phyloP scores from a whole-genome alignment of 2,329 filamentous ascomycete species.

The Colletotrichum navitas region DNA sequence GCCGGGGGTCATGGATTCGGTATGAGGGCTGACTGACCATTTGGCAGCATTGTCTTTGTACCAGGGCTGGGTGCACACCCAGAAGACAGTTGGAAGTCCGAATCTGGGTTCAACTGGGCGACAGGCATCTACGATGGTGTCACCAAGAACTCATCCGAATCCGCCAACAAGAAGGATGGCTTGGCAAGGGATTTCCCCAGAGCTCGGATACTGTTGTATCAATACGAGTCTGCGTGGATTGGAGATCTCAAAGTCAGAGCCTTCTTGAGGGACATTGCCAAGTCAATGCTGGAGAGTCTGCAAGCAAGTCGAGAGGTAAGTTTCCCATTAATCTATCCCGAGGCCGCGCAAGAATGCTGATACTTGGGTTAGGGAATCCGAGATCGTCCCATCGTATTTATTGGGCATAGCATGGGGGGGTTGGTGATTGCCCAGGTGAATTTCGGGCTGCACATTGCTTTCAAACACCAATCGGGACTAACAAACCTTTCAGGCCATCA shows the following conservation, averaged over 20 bases:
- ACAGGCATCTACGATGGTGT: slow-evolving; percentile 51
- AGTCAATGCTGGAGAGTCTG: slow-evolving; percentile 52
- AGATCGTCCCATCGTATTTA: slow-evolving; percentile 56
- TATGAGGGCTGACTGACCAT: slow-evolving; percentile 42
- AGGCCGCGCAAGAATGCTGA: neutral
- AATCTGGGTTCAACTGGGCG: slow-evolving; percentile 57
- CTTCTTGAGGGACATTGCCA: slow-evolving; percentile 55
- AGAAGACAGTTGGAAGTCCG: slow-evolving; percentile 55
- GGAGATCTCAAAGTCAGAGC: slow-evolving; percentile 57
- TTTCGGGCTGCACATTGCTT: slow-evolving; percentile 32
- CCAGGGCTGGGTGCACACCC: slow-evolving; percentile 57
- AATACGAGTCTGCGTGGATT: slow-evolving; percentile 57
- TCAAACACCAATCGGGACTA: neutral
- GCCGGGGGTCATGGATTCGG: neutral
- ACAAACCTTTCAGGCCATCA: slow-evolving; percentile 23
- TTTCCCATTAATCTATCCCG: no score
- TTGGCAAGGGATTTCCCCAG: slow-evolving; percentile 55
- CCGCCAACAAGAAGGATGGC: slow-evolving; percentile 48
- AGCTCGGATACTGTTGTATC: slow-evolving; percentile 56
- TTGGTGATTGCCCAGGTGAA: slow-evolving; percentile 57
- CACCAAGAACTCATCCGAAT: slow-evolving; percentile 54
- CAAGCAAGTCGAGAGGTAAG: slow-evolving; percentile 52
- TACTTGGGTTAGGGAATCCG: slow-evolving; percentile 21
- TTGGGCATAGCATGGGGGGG: slow-evolving; percentile 60
- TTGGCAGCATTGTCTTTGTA: slow-evolving; percentile 55